Evolutionary conservation across 345 rosid genomes (phyloP).

Genomic region (Corchorus capsularis): DNA sequence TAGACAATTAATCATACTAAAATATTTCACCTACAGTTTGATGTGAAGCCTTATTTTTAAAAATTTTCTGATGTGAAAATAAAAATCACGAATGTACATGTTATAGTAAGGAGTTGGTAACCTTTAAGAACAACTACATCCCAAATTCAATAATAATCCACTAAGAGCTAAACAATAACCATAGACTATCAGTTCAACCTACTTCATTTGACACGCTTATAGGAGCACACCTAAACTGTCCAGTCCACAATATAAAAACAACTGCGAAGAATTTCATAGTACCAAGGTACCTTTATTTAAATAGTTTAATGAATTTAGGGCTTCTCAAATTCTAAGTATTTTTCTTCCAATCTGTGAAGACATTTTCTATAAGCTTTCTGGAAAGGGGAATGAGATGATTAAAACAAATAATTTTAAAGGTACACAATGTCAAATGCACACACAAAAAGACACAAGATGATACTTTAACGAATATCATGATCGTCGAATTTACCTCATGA

Average conservation of each 20-base stretch:
- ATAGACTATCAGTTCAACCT: not conserved
- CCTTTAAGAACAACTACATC: not conserved
- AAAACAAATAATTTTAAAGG: not conserved
- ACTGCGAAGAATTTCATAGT: not conserved
- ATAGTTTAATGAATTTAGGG: not conserved
- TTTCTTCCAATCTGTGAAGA: not conserved
- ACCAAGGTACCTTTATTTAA: not conserved
- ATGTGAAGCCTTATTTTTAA: not conserved
- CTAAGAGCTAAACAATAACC: not conserved
- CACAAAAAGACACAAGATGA: not conserved
- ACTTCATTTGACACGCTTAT: not conserved
- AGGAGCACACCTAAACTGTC: not conserved
- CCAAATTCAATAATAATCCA: not conserved
- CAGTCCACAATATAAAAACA: not conserved
- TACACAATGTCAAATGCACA: not conserved
- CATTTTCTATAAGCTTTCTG: conserved; percentile 1
- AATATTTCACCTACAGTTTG: not conserved
- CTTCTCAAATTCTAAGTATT: not conserved
- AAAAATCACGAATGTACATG: not conserved
- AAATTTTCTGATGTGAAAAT: not conserved
- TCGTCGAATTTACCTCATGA: not conserved
- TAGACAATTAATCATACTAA: not conserved
- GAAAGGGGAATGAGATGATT: not conserved
- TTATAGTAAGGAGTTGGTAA: not conserved
- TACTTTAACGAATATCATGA: not conserved